Evolutionary conservation across 768 basidiomycete species (phyloP).

Genomic region (Hemileccinum impolitum): DNA sequence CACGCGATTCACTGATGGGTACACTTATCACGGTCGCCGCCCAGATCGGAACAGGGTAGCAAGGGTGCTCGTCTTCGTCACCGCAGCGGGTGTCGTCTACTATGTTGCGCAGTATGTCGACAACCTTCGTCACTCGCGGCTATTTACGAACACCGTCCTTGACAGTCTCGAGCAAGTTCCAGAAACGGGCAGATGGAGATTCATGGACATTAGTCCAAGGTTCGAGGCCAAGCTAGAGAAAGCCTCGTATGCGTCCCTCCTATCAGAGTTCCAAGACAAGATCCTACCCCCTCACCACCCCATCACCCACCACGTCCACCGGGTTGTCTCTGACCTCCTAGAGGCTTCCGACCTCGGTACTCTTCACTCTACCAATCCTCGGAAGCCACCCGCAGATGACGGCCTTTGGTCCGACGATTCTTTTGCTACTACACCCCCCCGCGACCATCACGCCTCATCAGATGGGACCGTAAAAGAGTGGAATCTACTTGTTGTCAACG

Average conservation of each 20-base stretch:
- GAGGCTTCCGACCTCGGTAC: constrained; percentile 68
- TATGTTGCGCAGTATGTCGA: constrained; percentile 28
- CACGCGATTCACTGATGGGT: constrained; percentile 22
- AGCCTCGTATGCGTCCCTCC: constrained; percentile 38
- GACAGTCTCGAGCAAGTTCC: constrained; percentile 77
- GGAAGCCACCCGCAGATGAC: constrained; percentile 7
- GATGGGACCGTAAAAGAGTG: constrained; percentile 40
- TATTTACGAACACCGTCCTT: background rate
- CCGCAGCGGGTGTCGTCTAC: constrained; percentile 23
- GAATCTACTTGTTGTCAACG: constrained; percentile 78
- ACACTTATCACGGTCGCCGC: constrained; percentile 2
- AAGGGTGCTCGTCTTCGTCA: constrained; percentile 18
- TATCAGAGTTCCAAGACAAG: constrained; percentile 47
- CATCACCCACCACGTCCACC: constrained; percentile 61
- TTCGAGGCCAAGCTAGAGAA: constrained; percentile 55
- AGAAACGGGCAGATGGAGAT: constrained; percentile 84
- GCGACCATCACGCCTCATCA: background rate
- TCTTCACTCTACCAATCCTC: constrained; percentile 30
- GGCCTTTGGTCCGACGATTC: constrained; percentile 24
- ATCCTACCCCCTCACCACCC: constrained; percentile 69
- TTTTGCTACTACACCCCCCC: constrained; percentile 6
- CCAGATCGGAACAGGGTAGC: constrained; percentile 7
- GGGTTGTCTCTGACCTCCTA: constrained; percentile 67
- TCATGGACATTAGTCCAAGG: constrained; percentile 71
- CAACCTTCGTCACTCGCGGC: background rate